Percentiles rank a stretch among this genome's conserved stretches.
phyloP scores from a whole-genome alignment of 495 filamentous ascomycete genomes.

The Filosporella fistucella region DNA sequence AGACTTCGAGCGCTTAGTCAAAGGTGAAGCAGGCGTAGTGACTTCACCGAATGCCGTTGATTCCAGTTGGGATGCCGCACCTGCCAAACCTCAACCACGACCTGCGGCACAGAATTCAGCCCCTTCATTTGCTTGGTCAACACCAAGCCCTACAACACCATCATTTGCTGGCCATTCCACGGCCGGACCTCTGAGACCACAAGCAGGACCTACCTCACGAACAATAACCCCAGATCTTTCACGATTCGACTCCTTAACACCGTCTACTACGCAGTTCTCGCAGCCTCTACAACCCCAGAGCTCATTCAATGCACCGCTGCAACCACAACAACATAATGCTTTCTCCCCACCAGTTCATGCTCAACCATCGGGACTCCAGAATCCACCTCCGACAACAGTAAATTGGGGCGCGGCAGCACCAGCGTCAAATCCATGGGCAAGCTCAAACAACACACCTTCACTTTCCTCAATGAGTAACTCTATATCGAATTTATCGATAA shows the following conservation, averaged over 20 bases:
- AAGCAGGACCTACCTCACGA: constrained; percentile 37
- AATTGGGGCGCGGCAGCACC: constrained; percentile 19
- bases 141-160: constrained; percentile 33
- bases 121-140: constrained; percentile 58
- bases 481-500: constrained; percentile 20
- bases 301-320: constrained; percentile 1
- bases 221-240: constrained; percentile 53
- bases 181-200: constrained; percentile 30
- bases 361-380: constrained; percentile 4
- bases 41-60: constrained; percentile 32
- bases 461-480: constrained; percentile 23
- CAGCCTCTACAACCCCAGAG: constrained; percentile 41
- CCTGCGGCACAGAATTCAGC: constrained; percentile 26
- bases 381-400: constrained; percentile 5
- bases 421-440: constrained; percentile 22
- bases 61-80: constrained; percentile 36
- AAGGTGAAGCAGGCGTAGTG: constrained; percentile 46
- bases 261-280: constrained; percentile 48
- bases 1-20: constrained; percentile 84
- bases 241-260: constrained; percentile 41
- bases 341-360: constrained; percentile 13
- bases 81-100: constrained; percentile 24
- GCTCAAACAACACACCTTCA: constrained; percentile 11
- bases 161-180: constrained; percentile 24
- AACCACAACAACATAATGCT: constrained; percentile 1